A percentile compares a stretch with the other conserved stretches of the same genome.
Evolutionary conservation across 441 rosid genomes (phyloP).

Genomic region (Manihot esculenta): DNA sequence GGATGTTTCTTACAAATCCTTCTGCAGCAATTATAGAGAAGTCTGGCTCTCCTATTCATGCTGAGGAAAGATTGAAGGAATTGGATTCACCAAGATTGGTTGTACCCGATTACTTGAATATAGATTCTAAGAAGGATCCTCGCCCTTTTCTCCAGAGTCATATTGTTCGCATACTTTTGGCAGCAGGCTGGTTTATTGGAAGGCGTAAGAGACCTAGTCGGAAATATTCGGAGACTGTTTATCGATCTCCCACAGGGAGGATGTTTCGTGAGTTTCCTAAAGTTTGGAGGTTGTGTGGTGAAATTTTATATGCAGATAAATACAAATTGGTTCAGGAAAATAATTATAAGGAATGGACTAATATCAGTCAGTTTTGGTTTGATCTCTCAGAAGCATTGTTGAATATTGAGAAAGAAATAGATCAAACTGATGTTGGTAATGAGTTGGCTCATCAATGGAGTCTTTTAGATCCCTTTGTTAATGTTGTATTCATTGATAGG

Average conservation of each 20-base stretch:
- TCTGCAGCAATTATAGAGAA: constrained; percentile 37
- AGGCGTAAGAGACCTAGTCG: constrained; percentile 58
- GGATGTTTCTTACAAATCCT: constrained; percentile 44
- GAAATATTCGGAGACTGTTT: constrained; percentile 51
- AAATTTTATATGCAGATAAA: constrained; percentile 41
- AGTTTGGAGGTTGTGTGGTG: constrained; percentile 78
- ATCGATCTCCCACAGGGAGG: constrained; percentile 66
- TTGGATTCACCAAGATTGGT: constrained; percentile 30
- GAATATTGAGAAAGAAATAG: constrained; percentile 56
- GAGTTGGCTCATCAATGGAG: constrained; percentile 66
- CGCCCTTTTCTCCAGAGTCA: constrained; percentile 70
- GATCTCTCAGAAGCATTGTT: constrained; percentile 55
- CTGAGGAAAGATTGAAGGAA: constrained; percentile 31
- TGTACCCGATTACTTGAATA: constrained; percentile 33
- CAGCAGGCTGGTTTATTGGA: constrained; percentile 70
- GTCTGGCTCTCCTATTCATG: constrained; percentile 31
- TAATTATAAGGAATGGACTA: constrained; percentile 61
- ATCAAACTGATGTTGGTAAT: constrained; percentile 36
- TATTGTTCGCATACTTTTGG: constrained; percentile 45
- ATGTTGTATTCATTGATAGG: constrained; percentile 62
- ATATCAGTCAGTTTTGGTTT: constrained; percentile 63
- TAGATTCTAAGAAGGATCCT: constrained; percentile 57
- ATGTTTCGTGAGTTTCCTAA: constrained; percentile 68
- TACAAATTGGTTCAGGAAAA: constrained; percentile 39
- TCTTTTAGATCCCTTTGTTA: constrained; percentile 86